A percentile compares a stretch with the other conserved stretches of the same genome.
phyloP scores from a whole-genome alignment of 257 asterid species.

The Cynanchum wilfordii region DNA sequence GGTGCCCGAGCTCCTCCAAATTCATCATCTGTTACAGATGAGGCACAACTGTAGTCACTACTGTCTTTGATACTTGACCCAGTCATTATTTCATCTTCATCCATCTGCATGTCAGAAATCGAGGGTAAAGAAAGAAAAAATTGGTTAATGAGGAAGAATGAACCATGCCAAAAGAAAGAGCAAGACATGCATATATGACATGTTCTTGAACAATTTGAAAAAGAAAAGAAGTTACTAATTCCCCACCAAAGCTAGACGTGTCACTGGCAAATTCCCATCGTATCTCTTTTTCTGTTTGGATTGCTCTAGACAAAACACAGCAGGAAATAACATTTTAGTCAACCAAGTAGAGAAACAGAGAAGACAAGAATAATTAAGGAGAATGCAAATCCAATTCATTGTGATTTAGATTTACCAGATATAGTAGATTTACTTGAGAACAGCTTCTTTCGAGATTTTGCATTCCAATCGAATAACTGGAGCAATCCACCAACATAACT shows the following conservation, averaged over 20 bases:
- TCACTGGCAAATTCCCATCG: constrained; percentile 56
- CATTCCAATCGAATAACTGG: constrained; percentile 90
- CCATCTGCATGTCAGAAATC: constrained; percentile 32
- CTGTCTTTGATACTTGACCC: constrained; percentile 58
- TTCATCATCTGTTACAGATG: constrained; percentile 77
- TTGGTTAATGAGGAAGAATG: neutral
- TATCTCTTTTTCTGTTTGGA: constrained; percentile 78
- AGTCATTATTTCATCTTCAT: constrained; percentile 49
- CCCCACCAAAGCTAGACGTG: constrained; percentile 53
- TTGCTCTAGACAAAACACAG: constrained; percentile 46
- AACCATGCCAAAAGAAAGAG: neutral
- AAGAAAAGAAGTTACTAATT: neutral
- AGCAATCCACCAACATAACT: constrained; percentile 81
- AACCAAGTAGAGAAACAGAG: neutral
- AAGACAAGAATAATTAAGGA: neutral
- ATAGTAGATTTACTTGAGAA: constrained; percentile 61
- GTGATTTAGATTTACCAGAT: constrained; percentile 43
- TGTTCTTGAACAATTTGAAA: neutral
- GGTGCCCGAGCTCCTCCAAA: constrained; percentile 49
- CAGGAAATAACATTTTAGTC: neutral
- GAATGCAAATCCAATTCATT: neutral
- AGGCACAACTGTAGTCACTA: constrained; percentile 70
- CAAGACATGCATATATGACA: neutral
- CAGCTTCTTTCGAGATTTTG: constrained; percentile 78
- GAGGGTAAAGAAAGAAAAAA: neutral